Percentiles rank a stretch among this genome's conserved stretches.
These are phyloP conservation scores for Juglanconis sp. DNA, from an alignment of 2,329 filamentous ascomycete species.

Conservation along the genomic window DNA sequence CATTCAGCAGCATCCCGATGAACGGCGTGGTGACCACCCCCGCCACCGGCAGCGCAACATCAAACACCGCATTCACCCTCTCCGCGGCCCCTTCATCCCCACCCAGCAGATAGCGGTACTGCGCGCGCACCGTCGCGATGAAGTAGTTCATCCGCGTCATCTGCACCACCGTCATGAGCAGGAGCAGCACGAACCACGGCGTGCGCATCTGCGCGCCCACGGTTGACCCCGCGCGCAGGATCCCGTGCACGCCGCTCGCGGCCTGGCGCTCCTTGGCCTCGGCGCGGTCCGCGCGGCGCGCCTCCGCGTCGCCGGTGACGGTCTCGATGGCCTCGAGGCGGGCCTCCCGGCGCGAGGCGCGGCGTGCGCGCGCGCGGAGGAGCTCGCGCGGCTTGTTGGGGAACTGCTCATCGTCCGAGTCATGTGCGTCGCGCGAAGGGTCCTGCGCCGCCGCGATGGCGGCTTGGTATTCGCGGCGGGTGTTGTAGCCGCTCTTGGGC, in stretches of 20 bases:
- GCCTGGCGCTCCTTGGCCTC: conserved; percentile 51
- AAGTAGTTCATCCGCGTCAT: conserved; percentile 68
- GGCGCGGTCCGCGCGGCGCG: conserved; percentile 54
- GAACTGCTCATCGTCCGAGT: conserved; percentile 51
- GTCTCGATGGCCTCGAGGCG: conserved; percentile 61
- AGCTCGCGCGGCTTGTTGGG: conserved; percentile 35
- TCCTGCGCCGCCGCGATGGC: conserved; percentile 39
- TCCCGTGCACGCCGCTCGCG: conserved; percentile 67
- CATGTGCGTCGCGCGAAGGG: conserved; percentile 41
- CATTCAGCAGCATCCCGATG: conserved; percentile 67
- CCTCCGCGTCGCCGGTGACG: conserved; percentile 55
- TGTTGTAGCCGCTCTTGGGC: conserved; percentile 38
- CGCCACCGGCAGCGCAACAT: conserved; percentile 58
- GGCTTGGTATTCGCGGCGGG: conserved; percentile 34
- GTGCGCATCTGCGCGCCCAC: conserved; percentile 63
- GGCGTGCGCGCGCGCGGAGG: conserved; percentile 38
- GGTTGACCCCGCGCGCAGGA: conserved; percentile 59
- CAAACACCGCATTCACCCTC: conserved; percentile 40
- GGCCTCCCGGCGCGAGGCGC: conserved; percentile 49
- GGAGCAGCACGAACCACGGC: conserved; percentile 70
- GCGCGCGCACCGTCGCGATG: conserved; percentile 65
- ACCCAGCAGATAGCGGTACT: conserved; percentile 67
- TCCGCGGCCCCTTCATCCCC: conserved; percentile 36
- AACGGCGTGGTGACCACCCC: conserved; percentile 69
- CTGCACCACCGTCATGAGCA: conserved; percentile 58